Percentiles rank a stretch among this genome's conserved stretches.
These are phyloP conservation scores for Uromyces viciae-fabae DNA, from an alignment of 1,284 basidiomycete genomes.

Conservation along the genomic window DNA sequence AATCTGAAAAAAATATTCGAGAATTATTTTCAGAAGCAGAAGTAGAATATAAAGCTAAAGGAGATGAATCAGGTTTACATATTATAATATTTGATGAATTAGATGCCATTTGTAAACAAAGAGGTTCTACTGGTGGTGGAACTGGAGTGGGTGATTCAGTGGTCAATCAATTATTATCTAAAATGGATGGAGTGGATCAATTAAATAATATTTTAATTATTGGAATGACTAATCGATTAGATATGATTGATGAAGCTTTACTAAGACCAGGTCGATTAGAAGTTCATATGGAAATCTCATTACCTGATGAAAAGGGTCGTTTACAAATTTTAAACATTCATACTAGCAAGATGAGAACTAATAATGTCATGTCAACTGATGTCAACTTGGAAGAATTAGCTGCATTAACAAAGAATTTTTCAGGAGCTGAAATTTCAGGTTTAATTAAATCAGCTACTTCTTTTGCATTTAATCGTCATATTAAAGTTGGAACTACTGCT, in stretches of 20 bases:
- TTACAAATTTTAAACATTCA: constrained; percentile 93
- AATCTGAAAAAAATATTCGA: constrained; percentile 96
- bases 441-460: constrained; percentile 95
- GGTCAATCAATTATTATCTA: constrained; percentile 96
- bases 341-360: constrained; percentile 86
- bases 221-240: constrained; percentile 97
- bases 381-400: constrained; percentile 84
- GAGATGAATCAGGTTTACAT: constrained; percentile 95
- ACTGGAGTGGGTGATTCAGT: constrained; percentile 98
- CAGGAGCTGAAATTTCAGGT: constrained; percentile 92
- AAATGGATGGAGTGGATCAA: constrained; percentile 99
- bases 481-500: constrained; percentile 95
- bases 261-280: constrained; percentile 96
- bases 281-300: constrained; percentile 99
- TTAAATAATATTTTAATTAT: constrained; percentile 99
- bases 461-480: constrained; percentile 96
- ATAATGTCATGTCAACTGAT: constrained; percentile 82
- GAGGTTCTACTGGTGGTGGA: constrained; percentile 77
- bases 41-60: constrained; percentile 98
- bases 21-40: constrained; percentile 98
- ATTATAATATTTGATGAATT: constrained; percentile 99
- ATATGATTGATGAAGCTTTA: constrained; percentile 99
- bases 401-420: constrained; percentile 88
- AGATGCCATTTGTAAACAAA: constrained; percentile 97
- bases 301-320: constrained; percentile 90